These are phyloP conservation scores for Phanerodontia chrysosporium DNA, from an alignment of 768 basidiomycete species.

Conservation along the genomic window DNA sequence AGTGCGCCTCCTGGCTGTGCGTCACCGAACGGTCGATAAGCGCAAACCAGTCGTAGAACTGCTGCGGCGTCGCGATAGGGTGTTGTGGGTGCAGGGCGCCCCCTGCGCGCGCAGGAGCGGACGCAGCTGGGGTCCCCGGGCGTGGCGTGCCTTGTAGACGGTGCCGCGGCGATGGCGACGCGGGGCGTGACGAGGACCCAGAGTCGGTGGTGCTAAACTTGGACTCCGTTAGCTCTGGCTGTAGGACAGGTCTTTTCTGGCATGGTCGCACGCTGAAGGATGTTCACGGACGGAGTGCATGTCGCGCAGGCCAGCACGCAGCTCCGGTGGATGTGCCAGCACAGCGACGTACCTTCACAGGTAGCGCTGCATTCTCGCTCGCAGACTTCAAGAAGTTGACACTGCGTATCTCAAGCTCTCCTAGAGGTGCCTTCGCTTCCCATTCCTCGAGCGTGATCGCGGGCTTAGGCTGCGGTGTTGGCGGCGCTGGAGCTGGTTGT, in stretches of 20 bases:
- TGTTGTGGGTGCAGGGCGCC: constrained; percentile 70
- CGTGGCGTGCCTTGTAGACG: constrained; percentile 17
- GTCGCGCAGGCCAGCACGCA: background rate
- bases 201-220: constrained; percentile 41
- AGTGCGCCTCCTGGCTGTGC: constrained; percentile 91
- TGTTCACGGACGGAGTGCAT: too few species aligned
- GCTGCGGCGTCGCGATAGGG: constrained; percentile 86
- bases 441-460: constrained; percentile 82
- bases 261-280: too few species aligned
- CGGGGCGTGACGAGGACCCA: constrained; percentile 38
- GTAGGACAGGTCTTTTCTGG: too few species aligned
- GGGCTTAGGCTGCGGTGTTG: constrained; percentile 33
- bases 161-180: constrained; percentile 36
- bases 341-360: constrained; percentile 59
- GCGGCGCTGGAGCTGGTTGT: background rate
- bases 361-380: constrained; percentile 58
- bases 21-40: constrained; percentile 86
- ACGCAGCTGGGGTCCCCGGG: constrained; percentile 13
- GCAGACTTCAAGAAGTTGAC: constrained; percentile 59
- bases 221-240: constrained; percentile 6
- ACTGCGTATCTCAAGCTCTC: constrained; percentile 63
- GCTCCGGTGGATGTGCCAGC: background rate
- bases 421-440: constrained; percentile 79
- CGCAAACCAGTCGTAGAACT: constrained; percentile 96
- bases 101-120: constrained; percentile 13